Conservation (phyloP, 352 stramenopile genomes). For the Pythium scleroteichum region DNA sequence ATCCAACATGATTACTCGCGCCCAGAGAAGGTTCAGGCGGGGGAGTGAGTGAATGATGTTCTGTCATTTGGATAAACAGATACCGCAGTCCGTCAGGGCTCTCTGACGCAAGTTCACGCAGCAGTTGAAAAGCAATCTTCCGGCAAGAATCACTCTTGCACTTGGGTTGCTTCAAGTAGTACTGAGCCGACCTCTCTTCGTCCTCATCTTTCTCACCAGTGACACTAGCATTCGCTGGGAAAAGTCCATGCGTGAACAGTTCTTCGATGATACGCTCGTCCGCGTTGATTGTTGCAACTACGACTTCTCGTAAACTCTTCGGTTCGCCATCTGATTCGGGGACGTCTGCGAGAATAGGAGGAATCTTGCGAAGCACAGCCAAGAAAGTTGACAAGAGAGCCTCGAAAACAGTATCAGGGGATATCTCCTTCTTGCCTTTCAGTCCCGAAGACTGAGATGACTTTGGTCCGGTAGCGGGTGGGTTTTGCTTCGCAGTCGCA, state of each 20-base stretch:
- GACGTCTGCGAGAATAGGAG: slow-evolving; percentile 42
- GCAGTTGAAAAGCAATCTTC: slow-evolving; percentile 77
- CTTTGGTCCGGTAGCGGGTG: slow-evolving; percentile 3
- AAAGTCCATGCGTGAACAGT: slow-evolving; percentile 29
- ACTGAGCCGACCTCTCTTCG: slow-evolving; percentile 48
- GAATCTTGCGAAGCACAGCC: slow-evolving; percentile 24
- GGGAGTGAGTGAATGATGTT: slow-evolving; percentile 72
- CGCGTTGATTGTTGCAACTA: slow-evolving; percentile 23
- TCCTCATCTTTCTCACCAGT: slow-evolving; percentile 20
- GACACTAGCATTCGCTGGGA: slow-evolving; percentile 23
- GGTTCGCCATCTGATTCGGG: slow-evolving; percentile 44
- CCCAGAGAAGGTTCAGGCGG: slow-evolving; percentile 33
- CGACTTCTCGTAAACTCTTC: slow-evolving; percentile 24
- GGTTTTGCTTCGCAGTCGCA: neutral
- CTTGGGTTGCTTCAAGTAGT: slow-evolving; percentile 79
- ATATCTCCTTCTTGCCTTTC: neutral
- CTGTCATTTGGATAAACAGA: slow-evolving; percentile 68
- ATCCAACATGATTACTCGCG: slow-evolving; percentile 10
- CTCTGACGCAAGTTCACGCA: slow-evolving; percentile 65
- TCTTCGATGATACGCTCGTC: slow-evolving; percentile 31
- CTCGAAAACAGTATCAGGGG: slow-evolving; percentile 25
- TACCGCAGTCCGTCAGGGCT: slow-evolving; percentile 63
- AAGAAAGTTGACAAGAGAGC: slow-evolving; percentile 24
- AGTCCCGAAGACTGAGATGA: neutral
- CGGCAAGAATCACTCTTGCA: slow-evolving; percentile 77